Conservation (phyloP, 31 red algal species). For the Bonnemaisonia californica region DNA sequence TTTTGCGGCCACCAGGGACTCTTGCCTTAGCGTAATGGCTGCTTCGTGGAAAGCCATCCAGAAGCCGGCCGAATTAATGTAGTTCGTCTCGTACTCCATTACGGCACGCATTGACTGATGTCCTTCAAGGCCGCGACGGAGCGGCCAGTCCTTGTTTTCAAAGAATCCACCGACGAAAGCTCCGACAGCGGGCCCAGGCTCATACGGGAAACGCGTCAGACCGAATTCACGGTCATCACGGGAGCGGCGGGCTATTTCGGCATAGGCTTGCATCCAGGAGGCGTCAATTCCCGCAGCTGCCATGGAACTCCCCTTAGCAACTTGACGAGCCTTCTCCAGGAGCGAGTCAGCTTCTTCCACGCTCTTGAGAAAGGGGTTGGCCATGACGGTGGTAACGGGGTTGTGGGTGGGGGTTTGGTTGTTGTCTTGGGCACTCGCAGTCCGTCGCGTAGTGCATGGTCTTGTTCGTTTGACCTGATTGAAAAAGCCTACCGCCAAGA, state of each 20-base stretch:
- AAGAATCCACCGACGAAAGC: not conserved
- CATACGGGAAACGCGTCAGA: not conserved
- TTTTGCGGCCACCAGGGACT: slow-evolving; percentile 1
- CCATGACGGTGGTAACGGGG: not conserved
- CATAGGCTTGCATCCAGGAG: not conserved
- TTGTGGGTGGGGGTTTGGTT: slow-evolving; percentile 2
- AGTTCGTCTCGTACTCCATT: slow-evolving; percentile 23
- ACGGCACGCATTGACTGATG: not conserved
- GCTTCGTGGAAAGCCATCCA: slow-evolving; percentile 1
- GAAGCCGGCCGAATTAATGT: slow-evolving; percentile 19
- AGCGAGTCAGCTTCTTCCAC: not conserved
- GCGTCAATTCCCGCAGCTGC: not conserved
- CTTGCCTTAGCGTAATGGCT: not conserved
- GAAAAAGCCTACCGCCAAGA: not conserved
- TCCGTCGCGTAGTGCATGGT: not conserved
- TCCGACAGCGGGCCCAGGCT: not conserved
- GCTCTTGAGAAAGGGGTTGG: too few relatives aligned
- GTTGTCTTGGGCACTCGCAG: not conserved
- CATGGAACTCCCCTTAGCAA: not conserved
- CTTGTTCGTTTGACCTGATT: too few relatives aligned
- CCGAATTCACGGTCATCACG: not conserved
- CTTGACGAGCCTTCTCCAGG: not conserved
- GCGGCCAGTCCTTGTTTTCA: not conserved
- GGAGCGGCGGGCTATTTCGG: not conserved
- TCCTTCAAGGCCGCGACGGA: not conserved